Base-by-base conservation (phyloP, 2,329 filamentous ascomycete species). In the Aciculosporium take region DNA sequence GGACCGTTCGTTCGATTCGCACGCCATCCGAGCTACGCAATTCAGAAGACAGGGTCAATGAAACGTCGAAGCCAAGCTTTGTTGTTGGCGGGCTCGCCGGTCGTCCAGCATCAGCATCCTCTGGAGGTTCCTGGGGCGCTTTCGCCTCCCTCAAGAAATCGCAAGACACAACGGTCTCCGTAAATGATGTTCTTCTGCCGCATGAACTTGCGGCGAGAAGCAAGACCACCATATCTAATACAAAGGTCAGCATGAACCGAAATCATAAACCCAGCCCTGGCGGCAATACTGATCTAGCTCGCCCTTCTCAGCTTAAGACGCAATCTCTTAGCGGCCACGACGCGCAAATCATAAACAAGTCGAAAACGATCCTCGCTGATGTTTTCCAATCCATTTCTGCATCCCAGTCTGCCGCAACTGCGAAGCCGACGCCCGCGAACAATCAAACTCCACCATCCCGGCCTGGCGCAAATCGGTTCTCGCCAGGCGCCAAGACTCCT, bases 161-260 rank as follows among this genome's bases (percentile, higher is more conserved):
- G 17, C 41, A 32, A 18, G 36, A 46, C 13, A 37, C 18, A 15
- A 6, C 36, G 36, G 23, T 33, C 43, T 27, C 34, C 10, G 17
- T 39, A 3, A 34, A 41, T 4, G 49, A 51, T 25, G 51, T 50
- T 2, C 49, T 65, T 29, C 54, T 65, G 5, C 63, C 62, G 3
- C 62, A 65, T 35, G 63, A 65, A 42, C 37, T 49, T n/a, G 55
- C 56, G 29, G 63, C 63, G 28, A 39, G 38, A 25, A 43, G 33
- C 8, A 41, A 37, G 17, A 31, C 17, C 12, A n/a, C 36, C 4
- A 15, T n/a, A 13, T 8, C 8, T 3, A n/a, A 29, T 29, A 15
- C 29, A 17, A 37, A 28, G 24, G 13, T 28, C 9, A 34, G 33
- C 17, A 29, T 21, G 15, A 28, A 21, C 8, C 36, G 17, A 37